Evolutionary conservation across 1,139 yeast genomes (phyloP), one percentile per base, ranked within the genome.

Genomic region (Sugiyamaella novakii): DNA sequence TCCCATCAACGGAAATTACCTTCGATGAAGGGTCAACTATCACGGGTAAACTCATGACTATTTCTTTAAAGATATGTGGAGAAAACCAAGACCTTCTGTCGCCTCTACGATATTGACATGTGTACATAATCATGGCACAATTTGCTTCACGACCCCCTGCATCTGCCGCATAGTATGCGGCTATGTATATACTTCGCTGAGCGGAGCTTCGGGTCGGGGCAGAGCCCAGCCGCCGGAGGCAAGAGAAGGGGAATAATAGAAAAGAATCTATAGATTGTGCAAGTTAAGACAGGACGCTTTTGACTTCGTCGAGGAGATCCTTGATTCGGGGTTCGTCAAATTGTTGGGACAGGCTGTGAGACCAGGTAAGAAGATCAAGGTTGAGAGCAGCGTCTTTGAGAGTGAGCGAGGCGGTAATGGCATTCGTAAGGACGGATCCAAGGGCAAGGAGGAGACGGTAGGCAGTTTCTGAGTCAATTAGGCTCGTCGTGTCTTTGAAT

Each of bases 381-480:
- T 24, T 35, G 35, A 30, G 33, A n/a, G 40, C 43, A 4, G 46
- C 50, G 7, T 47, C 50, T 14, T 22, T 41, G 29, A 41, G 28
- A 1, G 47, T 43, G 22, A 21, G 41, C 19, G 44, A 30, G 3
- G 47, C 28, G 25, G 38, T 36, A 3, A 31, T 25, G 14, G 45
- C 30, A 27, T 43, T 46, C n/a, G 56, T 56, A 14, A 56, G 30
- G 6, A 55, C 39, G 2, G 79, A 80, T 6, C 87, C 88, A 43
- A 73, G 70, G 0, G 84, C 80, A 27, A 83, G 71, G 7, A 75
- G 54, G 15, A 79, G 57, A 53, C 89, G 72, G 63, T 82, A 83
- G 0, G 75, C 71, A 1, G 85, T 76, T 60, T 83, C 89, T n/a
- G 75, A 66, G 58, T 58, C 76, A 47, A 35, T 46, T 5, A 45